phyloP scores from a whole-genome alignment of 768 basidiomycete genomes.

The Leccinum rimulosum region DNA sequence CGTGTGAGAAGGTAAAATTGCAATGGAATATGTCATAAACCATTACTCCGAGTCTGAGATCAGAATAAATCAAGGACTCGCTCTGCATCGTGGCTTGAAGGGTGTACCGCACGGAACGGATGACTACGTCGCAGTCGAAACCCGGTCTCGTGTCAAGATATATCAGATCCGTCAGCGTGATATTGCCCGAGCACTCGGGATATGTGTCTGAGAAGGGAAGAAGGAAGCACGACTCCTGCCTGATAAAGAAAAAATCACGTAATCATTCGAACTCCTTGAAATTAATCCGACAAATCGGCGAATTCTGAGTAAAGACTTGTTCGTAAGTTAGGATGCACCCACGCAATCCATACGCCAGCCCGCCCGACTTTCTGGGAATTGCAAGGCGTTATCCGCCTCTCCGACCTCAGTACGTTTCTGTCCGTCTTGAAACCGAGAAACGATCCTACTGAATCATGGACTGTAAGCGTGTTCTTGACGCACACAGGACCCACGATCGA shows the following conservation, averaged over 20 bases:
- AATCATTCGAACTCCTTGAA: not conserved
- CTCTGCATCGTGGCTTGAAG: too few relatives aligned
- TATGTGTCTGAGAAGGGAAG: not conserved
- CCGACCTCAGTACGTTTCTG: conserved; percentile 45
- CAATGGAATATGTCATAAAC: not conserved
- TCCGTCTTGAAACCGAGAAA: not conserved
- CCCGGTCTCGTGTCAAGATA: too few relatives aligned
- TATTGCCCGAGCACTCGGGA: not conserved
- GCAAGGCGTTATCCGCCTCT: conserved; percentile 58
- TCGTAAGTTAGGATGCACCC: not conserved
- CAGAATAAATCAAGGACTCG: too few relatives aligned
- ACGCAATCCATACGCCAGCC: conserved; percentile 35
- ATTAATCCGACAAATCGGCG: not conserved
- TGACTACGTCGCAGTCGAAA: too few relatives aligned
- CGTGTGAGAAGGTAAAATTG: not conserved
- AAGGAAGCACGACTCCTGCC: not conserved
- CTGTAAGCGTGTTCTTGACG: conserved; percentile 25
- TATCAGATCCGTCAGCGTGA: not conserved
- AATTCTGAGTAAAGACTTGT: not conserved
- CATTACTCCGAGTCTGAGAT: too few relatives aligned
- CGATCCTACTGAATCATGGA: conserved; percentile 3
- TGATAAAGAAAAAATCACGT: not conserved
- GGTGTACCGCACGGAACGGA: too few relatives aligned
- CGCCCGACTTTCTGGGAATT: conserved; percentile 59
- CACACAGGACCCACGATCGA: conserved; percentile 52